Evolutionary conservation across 1,139 yeast genomes (phyloP), one percentile per base, ranked within the genome.

Genomic region (Pneumocystis canis): DNA sequence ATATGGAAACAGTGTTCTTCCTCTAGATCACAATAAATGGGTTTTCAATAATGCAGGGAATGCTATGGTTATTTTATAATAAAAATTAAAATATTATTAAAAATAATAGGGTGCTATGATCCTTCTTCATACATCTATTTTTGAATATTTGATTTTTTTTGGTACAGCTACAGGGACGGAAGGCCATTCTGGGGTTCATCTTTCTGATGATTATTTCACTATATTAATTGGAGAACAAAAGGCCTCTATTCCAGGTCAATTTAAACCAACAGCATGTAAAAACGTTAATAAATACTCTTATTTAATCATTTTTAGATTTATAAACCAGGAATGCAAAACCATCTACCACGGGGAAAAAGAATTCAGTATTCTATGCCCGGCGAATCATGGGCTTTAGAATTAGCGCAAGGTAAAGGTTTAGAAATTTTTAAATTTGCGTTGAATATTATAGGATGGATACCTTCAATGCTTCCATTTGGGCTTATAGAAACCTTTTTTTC

Each of bases 31-130:
- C 64, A 85, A 87, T 61, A 92, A 89, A 69, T 92, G 97, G 97
- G 84, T 92, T 62, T 90, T 84, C 81, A 92, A 90, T 80, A 89
- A 89, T 71, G 98, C 98, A 7, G 98, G 98, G 63, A 96, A 96
- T 68, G 97, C 98, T 63, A 92, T 92, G 98, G 68, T 66, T 32
- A 3, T 60, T 28, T 20, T 30, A 41, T 20, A 30, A 35, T 60
- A 7, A 31, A 32, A 32, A 18, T 56, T 14, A 32, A 28, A 30
- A 58, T 35, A 18, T 54, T 18, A 32, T 40, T 20, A 32, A 58
- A 61, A 28, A 28, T 35, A 3, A 32, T 32, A 66, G 67, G 98
- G 98, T 33, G 83, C 89, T 65, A 90, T 92, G 97, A 81, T 88
- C 70, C 88, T 94, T 66, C 78, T 92, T 68, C 98, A 94, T 74